Evolutionary conservation across 139 green algal genomes (phyloP), one percentile per base, ranked within the genome.

Genomic region (Chlorella sp.): DNA sequence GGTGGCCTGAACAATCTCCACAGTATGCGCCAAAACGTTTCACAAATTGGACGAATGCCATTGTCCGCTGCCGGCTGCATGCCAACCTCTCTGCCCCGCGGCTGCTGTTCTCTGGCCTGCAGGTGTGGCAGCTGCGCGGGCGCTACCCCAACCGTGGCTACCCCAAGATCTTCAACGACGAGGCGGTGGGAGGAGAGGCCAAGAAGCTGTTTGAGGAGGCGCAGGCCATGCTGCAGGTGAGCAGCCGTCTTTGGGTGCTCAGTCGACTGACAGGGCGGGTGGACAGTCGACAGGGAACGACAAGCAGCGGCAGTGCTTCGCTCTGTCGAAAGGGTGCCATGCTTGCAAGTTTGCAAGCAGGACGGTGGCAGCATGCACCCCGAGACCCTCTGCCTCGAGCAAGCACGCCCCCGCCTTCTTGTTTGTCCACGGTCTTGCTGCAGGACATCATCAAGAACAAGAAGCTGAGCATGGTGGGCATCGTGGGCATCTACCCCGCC

Each of bases 111-210:
- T 57, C 48, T 57, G 48, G 48, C 1, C 36, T 57, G 73, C 93
- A 98, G 95, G 97, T 99, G 82, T 99, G 98, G 98, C 98, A 99
- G 95, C 94, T 99, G 86, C 95, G 98, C 16, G 98, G 98, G 0
- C 93, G 98, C 28, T 99, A 99, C 94, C 98, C 98, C 88, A 99
- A 99, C 94, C 96, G 98, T 71, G 97, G 97, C 87, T 99, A 98
- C 92, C 98, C 98, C 83, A 99, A 99, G 92, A 99, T 99, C 93
- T 99, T 99, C 96, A 99, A 99, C 66, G 98, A 99, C 84, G 94
- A 98, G 87, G 98, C 96, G 3, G 98, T 99, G 53, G 98, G 98
- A 5, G 64, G 40, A 34, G 98, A 99, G 95, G 98, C 98, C 40
- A 98, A 97, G 93, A 99, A 99, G 94, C 96, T 99, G 76, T 99